These are phyloP conservation scores for Albizia julibrissin DNA, from an alignment of 306 rosid species.

Conservation along the genomic window DNA sequence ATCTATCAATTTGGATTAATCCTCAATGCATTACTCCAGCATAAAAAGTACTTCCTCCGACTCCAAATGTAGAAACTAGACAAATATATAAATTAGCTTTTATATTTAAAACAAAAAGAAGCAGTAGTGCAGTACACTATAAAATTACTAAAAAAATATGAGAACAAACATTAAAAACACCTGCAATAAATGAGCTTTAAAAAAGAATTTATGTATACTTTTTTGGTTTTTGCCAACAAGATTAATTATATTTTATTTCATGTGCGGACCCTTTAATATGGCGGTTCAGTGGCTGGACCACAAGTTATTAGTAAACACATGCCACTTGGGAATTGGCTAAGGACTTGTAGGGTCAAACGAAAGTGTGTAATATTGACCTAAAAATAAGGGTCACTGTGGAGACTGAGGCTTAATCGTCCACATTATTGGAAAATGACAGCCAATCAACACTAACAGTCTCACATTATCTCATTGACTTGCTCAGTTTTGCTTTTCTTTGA, in stretches of 20 bases:
- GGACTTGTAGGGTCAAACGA: slow-evolving; percentile 30
- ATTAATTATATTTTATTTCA: slow-evolving; percentile 4
- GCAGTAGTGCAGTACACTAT: neutral
- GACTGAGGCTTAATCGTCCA: slow-evolving; percentile 11
- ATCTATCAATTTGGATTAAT: neutral
- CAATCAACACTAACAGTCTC: slow-evolving; percentile 15
- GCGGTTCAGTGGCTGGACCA: slow-evolving; percentile 24
- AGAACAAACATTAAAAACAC: neutral
- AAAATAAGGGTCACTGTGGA: slow-evolving; percentile 28
- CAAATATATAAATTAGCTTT: no score
- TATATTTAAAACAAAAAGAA: no score
- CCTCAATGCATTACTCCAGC: no score
- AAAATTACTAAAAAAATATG: neutral
- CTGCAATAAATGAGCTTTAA: neutral
- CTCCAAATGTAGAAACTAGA: no score
- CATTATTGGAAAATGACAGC: slow-evolving; percentile 29
- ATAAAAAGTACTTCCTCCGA: no score
- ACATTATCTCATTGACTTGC: neutral
- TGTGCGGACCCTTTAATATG: slow-evolving; percentile 21
- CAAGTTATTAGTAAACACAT: neutral
- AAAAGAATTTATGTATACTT: neutral
- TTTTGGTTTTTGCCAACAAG: neutral
- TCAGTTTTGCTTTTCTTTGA: neutral
- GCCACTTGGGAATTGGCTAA: slow-evolving; percentile 35
- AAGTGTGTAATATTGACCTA: neutral